Evolutionary conservation across 495 filamentous ascomycete genomes (phyloP).

Genomic region (Penicillium psychrofluorescens): DNA sequence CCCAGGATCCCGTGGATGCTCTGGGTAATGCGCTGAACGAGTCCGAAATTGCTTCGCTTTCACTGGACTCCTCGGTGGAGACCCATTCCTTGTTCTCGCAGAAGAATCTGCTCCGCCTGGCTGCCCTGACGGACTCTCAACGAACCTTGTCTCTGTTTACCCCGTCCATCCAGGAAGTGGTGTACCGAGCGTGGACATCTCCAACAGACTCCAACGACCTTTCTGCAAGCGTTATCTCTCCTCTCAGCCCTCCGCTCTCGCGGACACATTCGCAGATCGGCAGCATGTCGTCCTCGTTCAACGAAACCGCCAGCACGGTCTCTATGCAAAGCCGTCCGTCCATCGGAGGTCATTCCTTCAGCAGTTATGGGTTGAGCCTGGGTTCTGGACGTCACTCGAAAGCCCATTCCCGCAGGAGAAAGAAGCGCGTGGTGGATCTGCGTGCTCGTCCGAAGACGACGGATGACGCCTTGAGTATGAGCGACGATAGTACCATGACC

Average conservation of each 20-base stretch:
- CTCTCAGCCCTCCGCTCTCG: constrained; percentile 44
- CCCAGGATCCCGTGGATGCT: constrained; percentile 68
- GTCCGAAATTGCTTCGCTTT: constrained; percentile 64
- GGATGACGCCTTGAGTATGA: constrained; percentile 47
- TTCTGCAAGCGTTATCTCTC: constrained; percentile 45
- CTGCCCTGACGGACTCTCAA: constrained; percentile 71
- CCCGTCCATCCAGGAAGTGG: constrained; percentile 69
- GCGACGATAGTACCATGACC: constrained; percentile 40
- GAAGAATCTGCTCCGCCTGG: constrained; percentile 75
- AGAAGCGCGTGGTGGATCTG: constrained; percentile 89
- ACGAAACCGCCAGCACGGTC: constrained; percentile 37
- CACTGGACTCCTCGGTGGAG: constrained; percentile 67
- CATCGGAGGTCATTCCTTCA: constrained; percentile 24
- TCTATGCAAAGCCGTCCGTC: constrained; percentile 34
- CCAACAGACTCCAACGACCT: constrained; percentile 63
- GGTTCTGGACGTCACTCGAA: constrained; percentile 60
- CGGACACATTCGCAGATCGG: constrained; percentile 57
- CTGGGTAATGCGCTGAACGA: constrained; percentile 69
- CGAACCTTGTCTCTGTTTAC: constrained; percentile 84
- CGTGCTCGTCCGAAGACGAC: constrained; percentile 52
- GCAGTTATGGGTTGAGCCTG: constrained; percentile 53
- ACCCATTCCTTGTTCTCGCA: constrained; percentile 81
- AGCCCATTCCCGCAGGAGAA: constrained; percentile 66
- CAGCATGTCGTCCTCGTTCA: constrained; percentile 46
- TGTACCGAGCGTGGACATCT: constrained; percentile 88